Evolutionary conservation across 495 filamentous ascomycete species (phyloP).

Genomic region (Xylaria scruposa): DNA sequence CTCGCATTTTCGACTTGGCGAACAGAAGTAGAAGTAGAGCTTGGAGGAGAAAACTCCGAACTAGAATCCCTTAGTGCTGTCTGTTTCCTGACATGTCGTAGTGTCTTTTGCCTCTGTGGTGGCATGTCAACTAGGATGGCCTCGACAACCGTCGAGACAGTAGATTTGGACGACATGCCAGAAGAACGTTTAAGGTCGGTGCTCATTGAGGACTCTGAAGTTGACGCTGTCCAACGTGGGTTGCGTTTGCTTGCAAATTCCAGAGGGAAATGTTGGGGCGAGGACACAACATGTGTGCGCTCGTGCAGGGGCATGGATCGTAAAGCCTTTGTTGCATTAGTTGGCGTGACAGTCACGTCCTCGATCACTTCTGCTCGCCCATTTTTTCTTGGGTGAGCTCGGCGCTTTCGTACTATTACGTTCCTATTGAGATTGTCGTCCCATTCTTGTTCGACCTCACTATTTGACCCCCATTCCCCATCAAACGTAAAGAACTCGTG

Average conservation of each 20-base stretch:
- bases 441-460: constrained; percentile 60
- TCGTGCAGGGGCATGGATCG: constrained; percentile 57
- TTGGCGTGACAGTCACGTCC: constrained; percentile 55
- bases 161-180: constrained; percentile 63
- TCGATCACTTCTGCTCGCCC: constrained; percentile 50
- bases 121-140: constrained; percentile 71
- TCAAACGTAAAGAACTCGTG: constrained; percentile 55
- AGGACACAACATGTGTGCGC: constrained; percentile 49
- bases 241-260: constrained; percentile 38
- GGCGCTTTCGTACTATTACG: constrained; percentile 61
- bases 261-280: constrained; percentile 37
- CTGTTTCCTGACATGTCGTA: constrained; percentile 74
- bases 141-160: constrained; percentile 71
- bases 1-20: constrained; percentile 37
- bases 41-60: constrained; percentile 61
- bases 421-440: constrained; percentile 62
- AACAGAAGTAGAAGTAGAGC: constrained; percentile 45
- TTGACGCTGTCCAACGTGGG: constrained; percentile 39
- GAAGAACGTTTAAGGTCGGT: constrained; percentile 63
- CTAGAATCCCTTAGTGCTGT: constrained; percentile 56
- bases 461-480: constrained; percentile 54
- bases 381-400: constrained; percentile 41
- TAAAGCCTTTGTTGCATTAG: constrained; percentile 56
- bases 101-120: constrained; percentile 61
- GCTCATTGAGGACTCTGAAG: constrained; percentile 52